Evolutionary conservation across 768 basidiomycete species (phyloP), one percentile per base, ranked within the genome.

Genomic region (Pholiota conissans): DNA sequence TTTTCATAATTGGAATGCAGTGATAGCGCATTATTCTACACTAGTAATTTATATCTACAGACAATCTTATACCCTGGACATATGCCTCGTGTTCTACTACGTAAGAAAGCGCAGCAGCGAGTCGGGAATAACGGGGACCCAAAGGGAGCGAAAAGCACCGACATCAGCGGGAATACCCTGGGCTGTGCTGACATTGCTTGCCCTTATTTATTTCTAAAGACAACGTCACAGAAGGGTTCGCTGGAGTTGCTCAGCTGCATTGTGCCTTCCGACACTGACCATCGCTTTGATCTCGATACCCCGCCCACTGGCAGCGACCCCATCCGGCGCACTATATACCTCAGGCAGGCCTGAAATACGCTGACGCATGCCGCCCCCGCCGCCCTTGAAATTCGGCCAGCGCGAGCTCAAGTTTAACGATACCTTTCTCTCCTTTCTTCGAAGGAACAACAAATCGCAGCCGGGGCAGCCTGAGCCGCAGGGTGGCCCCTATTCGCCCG

Each of bases 371-470:
- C 49, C 49, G 28, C 40, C 66, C 16, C 68, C 68, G 30, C 67
- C 68, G 20, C 68, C 68, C 30, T 60, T 65, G 30, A 69, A 69
- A 46, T 61, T 67, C 32, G 67, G 67, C 49, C 63, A 65, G 35
- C 63, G 65, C 20, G 62, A 66, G 60, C 51, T 67, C 30, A 32
- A 32, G 30, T 65, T 67, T 56, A 66, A 66, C 57, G 68, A 69
- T 52, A 61, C 66, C 5, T 67, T 69, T 39, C 57, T 69, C n/a
- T 69, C 66, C 26, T 69, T 68, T 58, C 64, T 69, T 27, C 58
- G 62, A 13, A 49, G 65, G 30, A 60, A 59, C 56, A 61, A 64
- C 51, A 67, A 69, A 51, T 51, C 64, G 46, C 64, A 61, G 55
- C 60, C 57, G 24, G 62, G 52, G 46, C 64, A 61, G 55, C 60